Base-by-base conservation (phyloP, 2,329 filamentous ascomycete genomes). In the Didymella glomerata region DNA sequence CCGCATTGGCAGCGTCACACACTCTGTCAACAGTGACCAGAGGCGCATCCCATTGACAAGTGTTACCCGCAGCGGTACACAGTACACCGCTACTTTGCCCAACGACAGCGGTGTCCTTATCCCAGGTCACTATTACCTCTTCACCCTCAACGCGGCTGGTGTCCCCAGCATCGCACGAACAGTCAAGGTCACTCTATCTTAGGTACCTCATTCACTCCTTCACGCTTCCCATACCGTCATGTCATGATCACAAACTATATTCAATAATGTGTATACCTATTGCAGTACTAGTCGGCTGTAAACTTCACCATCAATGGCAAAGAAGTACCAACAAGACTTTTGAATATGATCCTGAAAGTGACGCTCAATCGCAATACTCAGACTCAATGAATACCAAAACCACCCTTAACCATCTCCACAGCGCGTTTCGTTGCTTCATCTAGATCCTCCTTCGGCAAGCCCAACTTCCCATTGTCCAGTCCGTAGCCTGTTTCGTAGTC, bases 381-480 rank as follows among this genome's bases (percentile, higher is more conserved):
- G 5, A 6, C 36, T 52, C 36, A 48, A 8, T 57, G 34, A 36
- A 38, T 48, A 4, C 52, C 52, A 5, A 25, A 24, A 14, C 52
- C 52, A 25, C 64, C 64, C 62, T 80, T 72, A 7, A 74, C 79
- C 77, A 84, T 70, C 8, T 81, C 76, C 0, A 88, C 63, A 0
- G 81, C 84, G 24, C 71, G 70, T 69, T 75, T 80, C 0, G 84
- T 90, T n/a, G 79, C 77, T 63, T 85, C 82, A 64, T 90, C 86
- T 51, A 89, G 63, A 44, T 82, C 80, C 72, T 90, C 88, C 59
- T 83, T 76, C 0, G 84, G 82, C 69, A 90, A 74, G 0, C 80
- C 84, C 14, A 90, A 74, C 6, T 77, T 64, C n/a, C 81, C 79
- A 65, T 90, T 90, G 7, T 79, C 76, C 18, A 68, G 10, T 3